Evolutionary conservation across 2,329 filamentous ascomycete species (phyloP).

Genomic region (Ophiostoma populinum): DNA sequence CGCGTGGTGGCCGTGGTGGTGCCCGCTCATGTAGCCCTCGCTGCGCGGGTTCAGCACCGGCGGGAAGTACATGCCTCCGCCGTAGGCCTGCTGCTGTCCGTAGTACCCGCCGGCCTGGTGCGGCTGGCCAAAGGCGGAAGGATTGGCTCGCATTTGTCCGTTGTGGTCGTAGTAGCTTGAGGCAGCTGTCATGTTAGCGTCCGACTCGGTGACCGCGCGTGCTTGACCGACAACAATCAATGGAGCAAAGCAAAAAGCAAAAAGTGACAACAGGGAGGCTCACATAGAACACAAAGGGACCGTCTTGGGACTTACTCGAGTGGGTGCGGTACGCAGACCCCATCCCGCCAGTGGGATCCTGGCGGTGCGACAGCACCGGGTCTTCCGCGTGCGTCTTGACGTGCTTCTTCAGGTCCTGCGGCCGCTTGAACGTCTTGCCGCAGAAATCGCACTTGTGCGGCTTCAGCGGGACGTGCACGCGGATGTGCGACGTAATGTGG

Average conservation of each 20-base stretch:
- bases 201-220: too few species aligned
- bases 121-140: conserved; percentile 33
- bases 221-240: background rate
- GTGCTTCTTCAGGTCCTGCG: conserved; percentile 98
- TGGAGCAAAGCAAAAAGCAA: conserved; percentile 2
- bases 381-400: conserved; percentile 98
- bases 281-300: background rate
- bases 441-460: conserved; percentile 99
- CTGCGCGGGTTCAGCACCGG: conserved; percentile 35
- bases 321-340: conserved; percentile 33
- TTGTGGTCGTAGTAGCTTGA: conserved; percentile 48
- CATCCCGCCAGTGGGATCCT: conserved; percentile 34
- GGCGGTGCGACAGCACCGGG: conserved; percentile 46
- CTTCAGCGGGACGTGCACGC: conserved; percentile 96
- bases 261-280: conserved; percentile 1
- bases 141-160: conserved; percentile 42
- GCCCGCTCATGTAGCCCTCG: conserved; percentile 37
- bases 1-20: conserved; percentile 21
- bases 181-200: conserved; percentile 22
- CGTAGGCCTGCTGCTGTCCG: conserved; percentile 35
- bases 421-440: conserved; percentile 96
- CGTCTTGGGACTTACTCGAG: conserved; percentile 29
- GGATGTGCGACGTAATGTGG: conserved; percentile 97
- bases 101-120: conserved; percentile 45
- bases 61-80: conserved; percentile 59